Base-by-base conservation (phyloP, 192 early-diverging fungal genomes). In the Backusella mclennaniae region DNA sequence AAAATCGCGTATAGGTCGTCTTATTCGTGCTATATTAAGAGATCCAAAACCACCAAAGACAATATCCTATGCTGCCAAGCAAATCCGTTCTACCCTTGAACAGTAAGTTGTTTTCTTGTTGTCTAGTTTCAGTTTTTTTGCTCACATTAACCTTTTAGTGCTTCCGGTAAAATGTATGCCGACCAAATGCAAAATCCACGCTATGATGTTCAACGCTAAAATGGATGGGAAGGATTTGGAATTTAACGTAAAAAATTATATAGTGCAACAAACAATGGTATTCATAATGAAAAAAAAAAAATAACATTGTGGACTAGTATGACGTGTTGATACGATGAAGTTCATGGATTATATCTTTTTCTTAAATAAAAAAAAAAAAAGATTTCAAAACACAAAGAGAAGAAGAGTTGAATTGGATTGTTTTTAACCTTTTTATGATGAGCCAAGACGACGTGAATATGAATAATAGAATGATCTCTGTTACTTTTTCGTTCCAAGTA, bases 11-110 rank as follows among this genome's bases (percentile, higher is more conserved):
- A 9, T 76, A 82, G 81, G 81, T 35, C 75, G 78, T 67, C 78
- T 82, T 11, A 73, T 82, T 36, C 78, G 79, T 68, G 78, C 76
- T 59, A 63, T 72, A 44, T 71, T 82, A 39, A 79, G 79, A 73
- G 66, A 79, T 29, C 23, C 56, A 1, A 63, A 63, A 29, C 56
- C 56, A 3, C 56, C 56, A 26, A 35, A 72, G 59, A 71, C 71
- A 6, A 19, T 44, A 7, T 44, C 59, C 9, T 72, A 76, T 69
- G 74, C 12, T 59, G 9, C 19, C 17, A 79, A 73, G 69, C 67
- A 12, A 21, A 78, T 67, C 19, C 71, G 46, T 63, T 72, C 68
- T 23, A 73, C 71, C 66, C 56, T 41, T 29, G 46, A 42, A 17
- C 29, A 46, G 74, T 15, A 67, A 74, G 44, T 39, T 7, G 19